These are phyloP conservation scores for Nakazawaea holstii DNA, from an alignment of 805 yeast genomes.

Conservation along the genomic window DNA sequence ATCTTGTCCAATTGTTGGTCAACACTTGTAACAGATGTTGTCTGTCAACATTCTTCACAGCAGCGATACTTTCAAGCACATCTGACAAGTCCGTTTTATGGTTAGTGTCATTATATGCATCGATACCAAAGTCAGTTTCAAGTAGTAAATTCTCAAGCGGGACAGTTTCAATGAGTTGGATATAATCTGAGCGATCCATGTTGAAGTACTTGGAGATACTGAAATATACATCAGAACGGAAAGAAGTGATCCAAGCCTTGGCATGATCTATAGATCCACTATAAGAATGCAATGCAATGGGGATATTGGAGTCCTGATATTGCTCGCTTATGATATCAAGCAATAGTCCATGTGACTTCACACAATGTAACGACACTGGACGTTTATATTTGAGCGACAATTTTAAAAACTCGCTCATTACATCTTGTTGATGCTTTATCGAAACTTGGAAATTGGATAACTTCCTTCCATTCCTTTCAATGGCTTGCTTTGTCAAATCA, in stretches of 20 bases:
- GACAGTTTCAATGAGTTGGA: constrained; percentile 23
- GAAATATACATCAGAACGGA: constrained; percentile 33
- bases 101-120: constrained; percentile 6
- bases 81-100: neutral
- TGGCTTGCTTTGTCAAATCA: constrained; percentile 9
- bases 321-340: constrained; percentile 34
- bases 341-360: constrained; percentile 65
- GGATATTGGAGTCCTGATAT: constrained; percentile 15
- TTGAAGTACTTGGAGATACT: constrained; percentile 53
- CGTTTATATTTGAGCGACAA: constrained; percentile 44
- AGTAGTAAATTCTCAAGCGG: constrained; percentile 35
- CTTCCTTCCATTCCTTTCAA: constrained; percentile 11
- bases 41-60: neutral
- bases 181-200: constrained; percentile 23
- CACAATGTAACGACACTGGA: constrained; percentile 79
- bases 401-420: constrained; percentile 46
- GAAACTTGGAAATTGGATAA: constrained; percentile 47
- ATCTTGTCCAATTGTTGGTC: constrained; percentile 4
- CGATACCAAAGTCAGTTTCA: constrained; percentile 47
- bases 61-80: neutral
- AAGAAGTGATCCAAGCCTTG: constrained; percentile 35
- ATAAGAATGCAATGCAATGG: constrained; percentile 75
- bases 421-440: constrained; percentile 57
- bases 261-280: constrained; percentile 78
- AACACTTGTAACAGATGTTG: neutral